A percentile compares a stretch with the other conserved stretches of the same genome.
These are phyloP conservation scores for Bipolaris victoriae DNA, from an alignment of 2,329 filamentous ascomycete species.

Conservation along the genomic window DNA sequence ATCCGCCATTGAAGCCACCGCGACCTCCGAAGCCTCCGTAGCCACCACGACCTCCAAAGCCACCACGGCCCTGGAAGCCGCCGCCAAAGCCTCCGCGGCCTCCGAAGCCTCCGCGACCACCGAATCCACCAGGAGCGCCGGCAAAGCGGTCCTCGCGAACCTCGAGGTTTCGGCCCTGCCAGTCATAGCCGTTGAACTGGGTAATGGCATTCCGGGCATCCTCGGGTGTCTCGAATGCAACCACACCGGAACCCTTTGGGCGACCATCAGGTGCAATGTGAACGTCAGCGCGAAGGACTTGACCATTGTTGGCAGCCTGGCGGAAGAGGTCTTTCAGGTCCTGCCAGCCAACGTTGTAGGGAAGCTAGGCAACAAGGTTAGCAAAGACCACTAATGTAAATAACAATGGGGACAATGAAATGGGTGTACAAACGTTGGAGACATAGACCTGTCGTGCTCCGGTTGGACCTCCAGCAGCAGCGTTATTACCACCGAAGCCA, in stretches of 20 bases:
- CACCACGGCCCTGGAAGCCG: slow-evolving; percentile 53
- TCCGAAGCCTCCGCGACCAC: slow-evolving; percentile 46
- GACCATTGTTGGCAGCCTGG: slow-evolving; percentile 66
- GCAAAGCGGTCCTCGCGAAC: slow-evolving; percentile 97
- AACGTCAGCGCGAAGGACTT: slow-evolving; percentile 91
- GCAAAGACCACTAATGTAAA: slow-evolving; percentile 43
- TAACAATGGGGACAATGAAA: slow-evolving; percentile 10
- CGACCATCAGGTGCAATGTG: slow-evolving; percentile 89
- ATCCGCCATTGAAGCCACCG: slow-evolving; percentile 44
- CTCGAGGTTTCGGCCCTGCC: slow-evolving; percentile 92
- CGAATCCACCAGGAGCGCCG: slow-evolving; percentile 56
- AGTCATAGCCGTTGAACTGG: slow-evolving; percentile 98
- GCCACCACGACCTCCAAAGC: slow-evolving; percentile 39
- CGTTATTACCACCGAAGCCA: slow-evolving; percentile 54
- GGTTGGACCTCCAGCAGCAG: slow-evolving; percentile 66
- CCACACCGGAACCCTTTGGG: slow-evolving; percentile 95
- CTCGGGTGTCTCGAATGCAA: slow-evolving; percentile 92
- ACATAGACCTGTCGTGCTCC: slow-evolving; percentile 93
- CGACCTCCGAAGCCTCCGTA: slow-evolving; percentile 52
- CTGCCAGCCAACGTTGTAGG: slow-evolving; percentile 97
- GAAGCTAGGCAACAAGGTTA: slow-evolving; percentile 69
- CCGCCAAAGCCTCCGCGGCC: slow-evolving; percentile 58
- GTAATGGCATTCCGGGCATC: slow-evolving; percentile 95
- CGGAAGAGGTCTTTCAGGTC: slow-evolving; percentile 98
- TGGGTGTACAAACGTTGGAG: slow-evolving; percentile 84